These are phyloP conservation scores for Peronospora belbahrii DNA, from an alignment of 352 stramenopile species.

Conservation along the genomic window DNA sequence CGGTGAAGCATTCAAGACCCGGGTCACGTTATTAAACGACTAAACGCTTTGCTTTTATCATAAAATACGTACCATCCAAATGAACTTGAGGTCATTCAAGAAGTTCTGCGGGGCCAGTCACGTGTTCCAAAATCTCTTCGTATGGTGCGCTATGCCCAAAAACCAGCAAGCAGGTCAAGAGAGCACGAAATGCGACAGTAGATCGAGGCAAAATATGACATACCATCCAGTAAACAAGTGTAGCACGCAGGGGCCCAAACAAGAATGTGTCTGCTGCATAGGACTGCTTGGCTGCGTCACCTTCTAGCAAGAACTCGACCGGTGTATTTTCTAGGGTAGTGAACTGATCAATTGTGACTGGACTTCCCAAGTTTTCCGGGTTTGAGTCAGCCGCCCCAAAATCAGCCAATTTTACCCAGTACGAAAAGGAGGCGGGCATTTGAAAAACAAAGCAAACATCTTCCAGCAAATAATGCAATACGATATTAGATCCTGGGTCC, in stretches of 20 bases:
- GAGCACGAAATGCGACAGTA: background rate
- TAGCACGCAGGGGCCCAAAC: slow-evolving; percentile 91
- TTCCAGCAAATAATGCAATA: slow-evolving; percentile 57
- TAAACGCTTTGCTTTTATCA: background rate
- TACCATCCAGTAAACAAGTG: slow-evolving; percentile 94
- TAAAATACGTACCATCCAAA: slow-evolving; percentile 77
- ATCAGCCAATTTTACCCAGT: slow-evolving; percentile 95
- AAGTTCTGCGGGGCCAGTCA: slow-evolving; percentile 85
- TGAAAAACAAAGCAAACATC: slow-evolving; percentile 45
- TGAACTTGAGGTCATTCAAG: slow-evolving; percentile 71
- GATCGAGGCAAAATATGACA: background rate
- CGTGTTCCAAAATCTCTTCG: slow-evolving; percentile 94
- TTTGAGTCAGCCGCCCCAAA: slow-evolving; percentile 94
- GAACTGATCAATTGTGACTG: slow-evolving; percentile 91
- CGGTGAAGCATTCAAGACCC: background rate
- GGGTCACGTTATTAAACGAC: background rate
- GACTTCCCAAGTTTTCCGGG: slow-evolving; percentile 77
- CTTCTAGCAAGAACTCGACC: slow-evolving; percentile 92
- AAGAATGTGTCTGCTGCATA: slow-evolving; percentile 94
- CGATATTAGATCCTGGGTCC: slow-evolving; percentile 26
- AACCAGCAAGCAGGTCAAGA: background rate
- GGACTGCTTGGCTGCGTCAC: slow-evolving; percentile 83
- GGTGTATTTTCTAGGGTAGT: slow-evolving; percentile 98
- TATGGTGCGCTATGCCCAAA: slow-evolving; percentile 83
- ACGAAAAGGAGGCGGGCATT: slow-evolving; percentile 56